Evolutionary conservation across 306 rosid genomes (phyloP), one percentile per base, ranked within the genome.

Genomic region (Rosa persica): DNA sequence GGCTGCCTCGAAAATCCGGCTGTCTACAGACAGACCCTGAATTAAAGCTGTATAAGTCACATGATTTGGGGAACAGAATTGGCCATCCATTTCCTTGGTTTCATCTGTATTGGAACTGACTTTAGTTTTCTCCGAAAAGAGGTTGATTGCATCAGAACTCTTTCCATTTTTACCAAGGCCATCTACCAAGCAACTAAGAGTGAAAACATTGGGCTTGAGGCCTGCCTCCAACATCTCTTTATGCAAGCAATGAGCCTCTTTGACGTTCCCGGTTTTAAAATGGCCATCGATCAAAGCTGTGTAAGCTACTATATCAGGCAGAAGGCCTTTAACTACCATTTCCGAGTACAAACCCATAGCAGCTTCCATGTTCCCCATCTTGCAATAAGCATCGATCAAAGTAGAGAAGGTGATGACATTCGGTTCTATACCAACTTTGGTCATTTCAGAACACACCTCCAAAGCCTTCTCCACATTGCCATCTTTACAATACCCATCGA

Each of bases 271-370:
- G 51, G 61, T 81, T 87, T 89, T 88, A 79, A 87, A 83, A 51
- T 86, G 88, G 11, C 95, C 97, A 58, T 91, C 92, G 4, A 93
- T 91, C 84, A 93, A 85, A 61, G 91, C 73, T 1, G 95, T 91
- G 89, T 85, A 89, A 70, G 88, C 80, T 48, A 88, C 90, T 61
- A 89, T 86, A 64, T 93, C 97, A 43, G 89, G 97, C 44, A 67
- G 72, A 66, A 87, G 65, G 76, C 89, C 80, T 86, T 93, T 90
- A 73, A 87, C 83, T 42, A 73, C 79, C 93, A 93, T 88, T 86
- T 93, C 93, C 0, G 83, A 78, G 76, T 80, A 85, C 82, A 91
- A 73, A 67, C 87, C 92, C 89, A 79, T 80, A 7, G 95, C 95
- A 80, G 90, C 87, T 49, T 79, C 81, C 73, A 83, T 74, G 74